phyloP scores from a whole-genome alignment of 768 basidiomycete genomes.

The Multifurca ochricompacta region DNA sequence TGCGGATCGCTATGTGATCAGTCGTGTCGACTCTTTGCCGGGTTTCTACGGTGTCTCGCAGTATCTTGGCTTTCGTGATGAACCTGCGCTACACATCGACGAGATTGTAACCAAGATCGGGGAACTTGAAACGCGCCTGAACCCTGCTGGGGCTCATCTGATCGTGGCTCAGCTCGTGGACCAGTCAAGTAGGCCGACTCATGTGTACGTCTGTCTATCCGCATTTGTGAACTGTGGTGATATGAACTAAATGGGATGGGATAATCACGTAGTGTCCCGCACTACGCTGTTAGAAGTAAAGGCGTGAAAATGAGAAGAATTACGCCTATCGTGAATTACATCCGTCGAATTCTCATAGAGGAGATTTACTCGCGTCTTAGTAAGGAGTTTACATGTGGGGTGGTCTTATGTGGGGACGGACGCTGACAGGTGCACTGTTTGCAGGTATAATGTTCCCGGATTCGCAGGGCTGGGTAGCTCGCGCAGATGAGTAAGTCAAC shows the following conservation, averaged over 20 bases:
- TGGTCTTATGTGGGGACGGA: not conserved
- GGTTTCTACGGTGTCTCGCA: constrained; percentile 58
- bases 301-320: constrained; percentile 28
- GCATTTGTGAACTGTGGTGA: not conserved
- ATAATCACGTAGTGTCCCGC: constrained; percentile 46
- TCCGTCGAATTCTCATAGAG: constrained; percentile 48
- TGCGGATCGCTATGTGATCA: constrained; percentile 48
- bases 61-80: constrained; percentile 56
- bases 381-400: constrained; percentile 24
- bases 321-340: constrained; percentile 32
- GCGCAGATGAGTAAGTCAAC: constrained; percentile 43
- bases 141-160: constrained; percentile 29
- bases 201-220: constrained; percentile 43
- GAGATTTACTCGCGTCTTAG: constrained; percentile 53
- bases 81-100: constrained; percentile 27
- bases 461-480: constrained; percentile 48
- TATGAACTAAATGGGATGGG: not conserved
- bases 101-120: constrained; percentile 47
- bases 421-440: not conserved
- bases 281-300: constrained; percentile 48
- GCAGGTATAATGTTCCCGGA: constrained; percentile 55
- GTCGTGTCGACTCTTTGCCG: constrained; percentile 46
- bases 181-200: constrained; percentile 38
- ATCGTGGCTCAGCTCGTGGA: constrained; percentile 36
- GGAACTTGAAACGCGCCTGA: constrained; percentile 37